These are phyloP conservation scores for Noccaea caerulescens DNA, from an alignment of 345 rosid species.

Conservation along the genomic window DNA sequence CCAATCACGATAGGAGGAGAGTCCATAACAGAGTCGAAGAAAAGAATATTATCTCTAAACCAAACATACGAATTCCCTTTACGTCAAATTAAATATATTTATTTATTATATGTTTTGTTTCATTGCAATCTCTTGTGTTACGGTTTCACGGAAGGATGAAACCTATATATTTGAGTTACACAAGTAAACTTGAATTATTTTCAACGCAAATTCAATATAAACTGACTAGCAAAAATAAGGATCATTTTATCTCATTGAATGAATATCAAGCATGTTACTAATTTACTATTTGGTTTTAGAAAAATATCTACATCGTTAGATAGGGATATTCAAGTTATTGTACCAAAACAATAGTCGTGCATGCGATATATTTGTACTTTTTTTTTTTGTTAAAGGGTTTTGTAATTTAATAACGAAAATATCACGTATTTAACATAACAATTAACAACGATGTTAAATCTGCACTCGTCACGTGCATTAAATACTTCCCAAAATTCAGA, in stretches of 20 bases:
- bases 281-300: background rate
- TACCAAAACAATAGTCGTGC: constrained; percentile 33
- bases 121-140: background rate
- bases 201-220: constrained; percentile 27
- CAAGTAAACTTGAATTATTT: background rate
- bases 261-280: constrained; percentile 30
- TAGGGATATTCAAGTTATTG: background rate
- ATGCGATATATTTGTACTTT: constrained; percentile 22
- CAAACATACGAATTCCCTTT: background rate
- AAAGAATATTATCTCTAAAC: constrained; percentile 6
- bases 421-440: constrained; percentile 28
- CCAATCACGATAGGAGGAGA: background rate
- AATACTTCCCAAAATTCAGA: constrained; percentile 34
- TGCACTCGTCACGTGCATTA: constrained; percentile 62
- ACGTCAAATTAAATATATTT: background rate
- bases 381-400: no score
- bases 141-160: constrained; percentile 7
- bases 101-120: background rate
- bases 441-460: constrained; percentile 31
- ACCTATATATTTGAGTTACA: constrained; percentile 30
- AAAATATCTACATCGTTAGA: constrained; percentile 3
- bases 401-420: constrained; percentile 5
- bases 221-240: constrained; percentile 28
- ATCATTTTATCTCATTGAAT: constrained; percentile 24
- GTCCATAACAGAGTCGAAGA: constrained; percentile 20